These are phyloP conservation scores for Xanthoconium separans DNA, from an alignment of 1,284 basidiomycete species.

Conservation along the genomic window DNA sequence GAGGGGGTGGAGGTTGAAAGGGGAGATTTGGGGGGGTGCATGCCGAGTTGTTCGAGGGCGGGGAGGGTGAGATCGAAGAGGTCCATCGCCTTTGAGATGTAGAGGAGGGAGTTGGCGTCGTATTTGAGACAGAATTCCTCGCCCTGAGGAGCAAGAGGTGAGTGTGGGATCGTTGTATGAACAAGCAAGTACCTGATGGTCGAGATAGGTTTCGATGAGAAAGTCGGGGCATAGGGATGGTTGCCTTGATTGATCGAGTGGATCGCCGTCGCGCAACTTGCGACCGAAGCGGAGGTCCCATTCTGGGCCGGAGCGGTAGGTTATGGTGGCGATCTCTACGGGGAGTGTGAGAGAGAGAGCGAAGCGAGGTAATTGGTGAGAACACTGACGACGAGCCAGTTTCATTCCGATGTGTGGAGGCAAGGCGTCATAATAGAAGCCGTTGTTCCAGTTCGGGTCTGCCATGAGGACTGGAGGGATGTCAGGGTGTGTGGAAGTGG, in stretches of 20 bases:
- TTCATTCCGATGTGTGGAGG: slow-evolving; percentile 99
- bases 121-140: slow-evolving; percentile 98
- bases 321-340: slow-evolving; percentile 96
- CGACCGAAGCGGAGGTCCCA: slow-evolving; percentile 98
- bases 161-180: neutral
- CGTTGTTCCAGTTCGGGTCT: slow-evolving; percentile 99
- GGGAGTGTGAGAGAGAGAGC: neutral
- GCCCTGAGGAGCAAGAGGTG: slow-evolving; percentile 44
- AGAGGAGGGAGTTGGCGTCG: slow-evolving; percentile 98
- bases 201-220: slow-evolving; percentile 97
- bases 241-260: slow-evolving; percentile 36
- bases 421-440: slow-evolving; percentile 94
- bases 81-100: slow-evolving; percentile 99
- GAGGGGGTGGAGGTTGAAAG: slow-evolving; percentile 20
- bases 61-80: slow-evolving; percentile 93
- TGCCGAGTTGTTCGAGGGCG: slow-evolving; percentile 68
- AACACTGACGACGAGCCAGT: slow-evolving; percentile 83
- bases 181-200: slow-evolving; percentile 73
- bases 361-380: neutral
- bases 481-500: slow-evolving; percentile 1
- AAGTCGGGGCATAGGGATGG: slow-evolving; percentile 95
- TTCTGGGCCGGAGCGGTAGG: slow-evolving; percentile 97
- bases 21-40: slow-evolving; percentile 38
- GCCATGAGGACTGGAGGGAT: slow-evolving; percentile 87
- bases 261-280: slow-evolving; percentile 46